Evolutionary conservation across 2,329 filamentous ascomycete genomes (phyloP).

Genomic region (Penicillium sp.): DNA sequence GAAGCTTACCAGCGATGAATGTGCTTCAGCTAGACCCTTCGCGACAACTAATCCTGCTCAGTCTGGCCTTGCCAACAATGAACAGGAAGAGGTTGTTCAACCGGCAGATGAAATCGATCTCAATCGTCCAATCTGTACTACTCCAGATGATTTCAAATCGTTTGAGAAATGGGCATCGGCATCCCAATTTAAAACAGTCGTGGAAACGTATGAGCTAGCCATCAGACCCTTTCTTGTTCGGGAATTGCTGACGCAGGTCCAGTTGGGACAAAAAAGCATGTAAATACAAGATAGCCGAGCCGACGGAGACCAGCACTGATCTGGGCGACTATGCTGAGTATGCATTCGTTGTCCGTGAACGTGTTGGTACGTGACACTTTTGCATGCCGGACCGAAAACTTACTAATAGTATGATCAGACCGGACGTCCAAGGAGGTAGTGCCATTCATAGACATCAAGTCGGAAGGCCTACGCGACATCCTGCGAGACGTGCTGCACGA

Average conservation of each 20-base stretch:
- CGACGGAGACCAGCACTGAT: slow-evolving; percentile 14
- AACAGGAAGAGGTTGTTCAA: slow-evolving; percentile 2
- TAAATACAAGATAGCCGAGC: slow-evolving; percentile 32
- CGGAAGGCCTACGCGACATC: slow-evolving; percentile 31
- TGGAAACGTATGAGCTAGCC: slow-evolving; percentile 24
- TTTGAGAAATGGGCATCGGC: slow-evolving; percentile 19
- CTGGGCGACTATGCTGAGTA: slow-evolving; percentile 25
- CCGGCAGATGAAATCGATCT: slow-evolving; percentile 3
- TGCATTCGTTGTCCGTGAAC: slow-evolving; percentile 26
- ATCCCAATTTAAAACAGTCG: slow-evolving; percentile 22
- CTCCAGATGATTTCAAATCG: slow-evolving; percentile 13
- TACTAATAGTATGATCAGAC: slow-evolving; percentile 24
- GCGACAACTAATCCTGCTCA: slow-evolving; percentile 3
- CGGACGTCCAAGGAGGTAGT: slow-evolving; percentile 23
- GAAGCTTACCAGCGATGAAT: neutral
- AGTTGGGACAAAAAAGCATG: slow-evolving; percentile 30
- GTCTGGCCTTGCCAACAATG: neutral
- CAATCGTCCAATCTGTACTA: slow-evolving; percentile 12
- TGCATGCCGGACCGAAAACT: slow-evolving; percentile 8
- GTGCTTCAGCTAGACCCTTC: neutral
- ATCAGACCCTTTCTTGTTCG: slow-evolving; percentile 10
- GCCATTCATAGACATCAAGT: slow-evolving; percentile 34
- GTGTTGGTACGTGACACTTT: slow-evolving; percentile 21
- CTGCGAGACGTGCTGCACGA: slow-evolving; percentile 31
- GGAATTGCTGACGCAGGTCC: slow-evolving; percentile 10